A percentile compares a stretch with the other conserved stretches of the same genome.
Evolutionary conservation across 768 basidiomycete species (phyloP).

Genomic region (Tricholoma furcatifolium): DNA sequence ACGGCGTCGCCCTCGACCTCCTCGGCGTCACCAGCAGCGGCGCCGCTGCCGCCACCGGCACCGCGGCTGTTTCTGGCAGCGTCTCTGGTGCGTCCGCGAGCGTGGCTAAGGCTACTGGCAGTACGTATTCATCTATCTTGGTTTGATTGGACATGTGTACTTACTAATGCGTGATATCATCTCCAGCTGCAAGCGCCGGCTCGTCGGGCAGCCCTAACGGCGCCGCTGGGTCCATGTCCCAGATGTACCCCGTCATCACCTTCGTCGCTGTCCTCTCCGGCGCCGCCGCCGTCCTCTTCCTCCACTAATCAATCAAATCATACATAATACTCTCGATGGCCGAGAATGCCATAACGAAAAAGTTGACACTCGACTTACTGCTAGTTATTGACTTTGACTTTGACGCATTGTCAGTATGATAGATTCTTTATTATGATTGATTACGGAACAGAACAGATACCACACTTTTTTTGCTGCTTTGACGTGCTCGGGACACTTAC

Average conservation of each 20-base stretch:
- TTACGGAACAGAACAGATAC: background rate
- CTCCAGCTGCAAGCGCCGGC: background rate
- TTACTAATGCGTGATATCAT: background rate
- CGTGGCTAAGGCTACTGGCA: slow-evolving; percentile 13
- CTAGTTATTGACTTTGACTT: too few relatives aligned
- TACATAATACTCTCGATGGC: background rate
- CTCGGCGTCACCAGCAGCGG: slow-evolving; percentile 22
- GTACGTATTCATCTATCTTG: slow-evolving; percentile 4
- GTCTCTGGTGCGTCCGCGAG: slow-evolving; percentile 12
- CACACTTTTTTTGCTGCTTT: background rate
- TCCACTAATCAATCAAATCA: slow-evolving; percentile 10
- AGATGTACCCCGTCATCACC: slow-evolving; percentile 17
- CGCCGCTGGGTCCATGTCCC: slow-evolving; percentile 7
- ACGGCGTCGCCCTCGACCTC: slow-evolving; percentile 32
- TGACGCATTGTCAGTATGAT: too few relatives aligned
- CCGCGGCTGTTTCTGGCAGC: background rate
- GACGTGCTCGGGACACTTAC: background rate
- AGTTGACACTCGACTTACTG: too few relatives aligned
- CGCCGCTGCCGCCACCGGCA: background rate
- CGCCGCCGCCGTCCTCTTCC: slow-evolving; percentile 21
- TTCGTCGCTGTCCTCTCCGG: slow-evolving; percentile 20
- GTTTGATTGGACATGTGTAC: too few relatives aligned
- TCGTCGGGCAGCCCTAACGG: background rate
- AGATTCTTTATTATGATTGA: too few relatives aligned
- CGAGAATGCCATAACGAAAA: too few relatives aligned